Evolutionary conservation across 2,329 filamentous ascomycete genomes (phyloP).

Genomic region (Xylariales sp.): DNA sequence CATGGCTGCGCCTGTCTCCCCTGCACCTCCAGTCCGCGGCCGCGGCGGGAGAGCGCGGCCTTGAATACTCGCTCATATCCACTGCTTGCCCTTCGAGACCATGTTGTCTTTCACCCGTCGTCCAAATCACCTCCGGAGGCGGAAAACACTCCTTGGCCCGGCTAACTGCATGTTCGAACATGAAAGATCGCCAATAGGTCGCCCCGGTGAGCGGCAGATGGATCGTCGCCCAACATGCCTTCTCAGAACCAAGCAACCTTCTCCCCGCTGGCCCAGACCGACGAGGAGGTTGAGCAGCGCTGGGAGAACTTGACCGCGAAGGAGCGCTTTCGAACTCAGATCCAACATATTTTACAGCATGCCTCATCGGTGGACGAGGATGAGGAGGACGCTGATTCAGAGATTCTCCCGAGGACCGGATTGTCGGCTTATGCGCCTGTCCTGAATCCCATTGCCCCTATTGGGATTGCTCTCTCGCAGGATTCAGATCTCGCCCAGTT

Average conservation of each 20-base stretch:
- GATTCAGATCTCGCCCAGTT: no score
- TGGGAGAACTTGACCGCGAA: conserved; percentile 1
- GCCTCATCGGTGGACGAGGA: background rate
- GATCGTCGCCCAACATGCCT: conserved; percentile 5
- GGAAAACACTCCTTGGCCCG: background rate
- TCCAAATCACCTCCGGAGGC: background rate
- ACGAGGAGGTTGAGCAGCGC: conserved; percentile 3
- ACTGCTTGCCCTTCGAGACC: background rate
- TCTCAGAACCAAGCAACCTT: conserved; percentile 5
- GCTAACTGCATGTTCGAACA: background rate
- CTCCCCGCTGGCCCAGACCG: conserved; percentile 7
- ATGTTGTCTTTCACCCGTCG: background rate
- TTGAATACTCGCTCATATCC: background rate
- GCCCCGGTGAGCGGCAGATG: background rate
- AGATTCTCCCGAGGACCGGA: no score
- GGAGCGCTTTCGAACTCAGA: conserved; percentile 5
- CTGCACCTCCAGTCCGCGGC: background rate
- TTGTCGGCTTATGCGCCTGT: conserved; percentile 4
- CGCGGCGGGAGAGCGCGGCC: background rate
- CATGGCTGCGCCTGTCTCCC: conserved; percentile 5
- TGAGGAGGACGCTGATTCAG: conserved; percentile 2
- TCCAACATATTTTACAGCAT: conserved; percentile 5
- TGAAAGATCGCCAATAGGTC: background rate
- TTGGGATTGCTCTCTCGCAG: no score
- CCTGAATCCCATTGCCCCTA: background rate